Conservation (phyloP, 2,329 filamentous ascomycete genomes). For the Aspergillus flavus region DNA sequence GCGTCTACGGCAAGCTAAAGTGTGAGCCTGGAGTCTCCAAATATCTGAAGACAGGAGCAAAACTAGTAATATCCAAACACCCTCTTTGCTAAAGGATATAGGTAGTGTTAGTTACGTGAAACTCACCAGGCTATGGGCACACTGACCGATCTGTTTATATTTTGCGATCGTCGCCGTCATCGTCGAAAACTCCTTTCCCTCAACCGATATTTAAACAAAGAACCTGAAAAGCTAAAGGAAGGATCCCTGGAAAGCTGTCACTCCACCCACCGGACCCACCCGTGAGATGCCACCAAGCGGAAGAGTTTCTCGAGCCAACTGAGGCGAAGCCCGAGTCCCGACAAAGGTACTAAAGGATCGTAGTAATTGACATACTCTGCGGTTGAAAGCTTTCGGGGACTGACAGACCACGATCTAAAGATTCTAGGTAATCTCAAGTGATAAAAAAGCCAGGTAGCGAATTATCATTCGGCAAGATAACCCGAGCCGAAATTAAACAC, state of each 20-base stretch:
- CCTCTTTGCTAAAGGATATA: too few species aligned
- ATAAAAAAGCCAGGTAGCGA: background rate
- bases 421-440: background rate
- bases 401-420: fast-evolving
- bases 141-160: background rate
- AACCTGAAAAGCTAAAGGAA: background rate
- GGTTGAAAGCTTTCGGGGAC: background rate
- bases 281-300: too few species aligned
- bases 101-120: too few species aligned
- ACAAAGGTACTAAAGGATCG: background rate
- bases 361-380: background rate
- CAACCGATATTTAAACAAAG: background rate
- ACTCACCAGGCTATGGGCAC: too few species aligned
- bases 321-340: too few species aligned
- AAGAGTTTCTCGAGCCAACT: background rate
- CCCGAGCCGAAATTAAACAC: background rate
- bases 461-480: background rate
- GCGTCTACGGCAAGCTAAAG: background rate
- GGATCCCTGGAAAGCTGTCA: background rate
- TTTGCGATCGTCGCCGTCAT: background rate
- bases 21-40: too few species aligned
- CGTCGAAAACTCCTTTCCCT: background rate
- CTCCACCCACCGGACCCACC: background rate
- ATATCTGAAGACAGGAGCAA: too few species aligned
- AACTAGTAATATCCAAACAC: too few species aligned